Evolutionary conservation across 2,329 filamentous ascomycete genomes (phyloP).

Genomic region (Triangularia setosa): DNA sequence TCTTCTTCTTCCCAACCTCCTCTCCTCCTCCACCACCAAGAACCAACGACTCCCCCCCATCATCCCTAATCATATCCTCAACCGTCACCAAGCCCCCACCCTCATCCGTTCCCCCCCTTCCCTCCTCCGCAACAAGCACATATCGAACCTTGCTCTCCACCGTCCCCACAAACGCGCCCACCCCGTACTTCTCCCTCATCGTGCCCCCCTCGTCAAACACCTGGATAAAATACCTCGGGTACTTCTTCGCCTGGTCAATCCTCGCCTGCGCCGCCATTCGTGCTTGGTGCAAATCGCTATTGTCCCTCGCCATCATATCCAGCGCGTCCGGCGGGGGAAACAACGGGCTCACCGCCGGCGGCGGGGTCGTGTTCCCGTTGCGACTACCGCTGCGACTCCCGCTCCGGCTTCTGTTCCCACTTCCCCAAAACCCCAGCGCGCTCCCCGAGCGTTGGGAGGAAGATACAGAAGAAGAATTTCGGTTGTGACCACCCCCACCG

Average conservation of each 20-base stretch:
- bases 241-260: constrained; percentile 53
- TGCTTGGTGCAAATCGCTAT: constrained; percentile 47
- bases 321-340: constrained; percentile 16
- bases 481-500: constrained; percentile 7
- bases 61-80: constrained; percentile 46
- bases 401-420: neutral
- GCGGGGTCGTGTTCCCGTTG: too few species aligned
- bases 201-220: constrained; percentile 52
- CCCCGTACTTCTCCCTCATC: constrained; percentile 48
- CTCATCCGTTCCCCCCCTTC: constrained; percentile 52
- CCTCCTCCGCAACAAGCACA: constrained; percentile 52
- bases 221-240: constrained; percentile 55
- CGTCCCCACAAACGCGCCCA: constrained; percentile 61
- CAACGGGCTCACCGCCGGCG: constrained; percentile 12
- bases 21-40: neutral
- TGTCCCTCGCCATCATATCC: constrained; percentile 26
- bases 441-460: constrained; percentile 14
- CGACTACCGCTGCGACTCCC: neutral
- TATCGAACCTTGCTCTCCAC: constrained; percentile 58
- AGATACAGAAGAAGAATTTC: constrained; percentile 17
- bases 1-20: constrained; percentile 8
- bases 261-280: constrained; percentile 63
- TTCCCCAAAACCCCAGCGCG: constrained; percentile 3
- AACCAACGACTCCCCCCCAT: constrained; percentile 41
- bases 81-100: constrained; percentile 53